Conservation (phyloP, 495 filamentous ascomycete genomes). For the Penicillium mononematosum region DNA sequence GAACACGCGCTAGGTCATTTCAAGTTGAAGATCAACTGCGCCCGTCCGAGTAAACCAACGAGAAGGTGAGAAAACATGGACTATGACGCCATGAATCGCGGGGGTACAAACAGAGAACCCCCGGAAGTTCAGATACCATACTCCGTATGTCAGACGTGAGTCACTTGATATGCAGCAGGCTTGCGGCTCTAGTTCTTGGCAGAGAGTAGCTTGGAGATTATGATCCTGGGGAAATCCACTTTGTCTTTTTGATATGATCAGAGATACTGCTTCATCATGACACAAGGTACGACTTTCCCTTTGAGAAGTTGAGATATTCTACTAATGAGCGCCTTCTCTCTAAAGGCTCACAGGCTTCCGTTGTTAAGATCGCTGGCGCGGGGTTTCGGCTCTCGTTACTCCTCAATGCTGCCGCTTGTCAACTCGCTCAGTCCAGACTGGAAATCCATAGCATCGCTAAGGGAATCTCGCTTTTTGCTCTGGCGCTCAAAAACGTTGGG, state of each 20-base stretch:
- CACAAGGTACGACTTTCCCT: slow-evolving; percentile 13
- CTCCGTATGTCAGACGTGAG: slow-evolving; percentile 18
- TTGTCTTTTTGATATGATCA: slow-evolving; percentile 8
- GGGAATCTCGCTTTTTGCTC: slow-evolving; percentile 44
- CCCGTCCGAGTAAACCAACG: slow-evolving; percentile 17
- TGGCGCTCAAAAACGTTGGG: slow-evolving; percentile 43
- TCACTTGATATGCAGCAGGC: slow-evolving; percentile 33
- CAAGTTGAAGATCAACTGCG: slow-evolving; percentile 19
- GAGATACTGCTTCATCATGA: slow-evolving; percentile 14
- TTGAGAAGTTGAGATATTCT: not conserved
- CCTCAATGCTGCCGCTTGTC: slow-evolving; percentile 44
- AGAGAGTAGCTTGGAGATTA: not conserved
- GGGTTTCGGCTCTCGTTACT: slow-evolving; percentile 47
- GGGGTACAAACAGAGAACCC: not conserved
- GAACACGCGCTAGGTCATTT: slow-evolving; percentile 12
- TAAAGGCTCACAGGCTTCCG: slow-evolving; percentile 28
- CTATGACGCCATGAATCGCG: slow-evolving; percentile 20
- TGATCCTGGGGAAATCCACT: not conserved
- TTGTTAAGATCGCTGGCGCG: slow-evolving; percentile 40
- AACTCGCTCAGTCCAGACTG: slow-evolving; percentile 42
- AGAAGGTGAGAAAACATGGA: not conserved
- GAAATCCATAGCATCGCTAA: slow-evolving; percentile 50
- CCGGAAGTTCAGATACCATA: not conserved
- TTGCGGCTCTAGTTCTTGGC: slow-evolving; percentile 12
- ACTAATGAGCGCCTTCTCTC: slow-evolving; percentile 4